Conservation (phyloP, 148 eudicot species). For the Rhododendron mucronatum region DNA sequence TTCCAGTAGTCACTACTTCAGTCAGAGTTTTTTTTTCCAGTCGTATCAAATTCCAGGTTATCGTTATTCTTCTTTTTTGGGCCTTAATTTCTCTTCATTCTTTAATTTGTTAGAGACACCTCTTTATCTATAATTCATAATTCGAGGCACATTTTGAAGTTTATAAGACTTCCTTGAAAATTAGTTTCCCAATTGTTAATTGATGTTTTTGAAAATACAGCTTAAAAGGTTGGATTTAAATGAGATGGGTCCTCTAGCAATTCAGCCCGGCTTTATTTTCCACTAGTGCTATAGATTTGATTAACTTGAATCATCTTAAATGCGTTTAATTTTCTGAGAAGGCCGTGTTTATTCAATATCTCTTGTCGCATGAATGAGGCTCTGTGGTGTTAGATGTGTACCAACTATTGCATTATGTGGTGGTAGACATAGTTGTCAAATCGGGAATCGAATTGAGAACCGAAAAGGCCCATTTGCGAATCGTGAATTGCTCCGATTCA, state of each 20-base stretch:
- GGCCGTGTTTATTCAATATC: not conserved
- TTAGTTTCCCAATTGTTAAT: not conserved
- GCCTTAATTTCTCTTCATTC: not conserved
- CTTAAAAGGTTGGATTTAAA: not conserved
- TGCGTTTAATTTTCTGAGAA: not conserved
- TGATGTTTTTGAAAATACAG: not conserved
- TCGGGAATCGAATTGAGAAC: too few relatives aligned
- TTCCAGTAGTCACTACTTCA: conserved; percentile 75
- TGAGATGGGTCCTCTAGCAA: not conserved
- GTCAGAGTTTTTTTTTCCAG: conserved; percentile 48
- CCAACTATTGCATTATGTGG: not conserved
- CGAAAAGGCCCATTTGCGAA: too few relatives aligned
- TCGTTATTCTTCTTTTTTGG: not conserved
- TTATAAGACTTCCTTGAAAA: not conserved
- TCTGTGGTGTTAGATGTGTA: too few relatives aligned
- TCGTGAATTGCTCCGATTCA: too few relatives aligned
- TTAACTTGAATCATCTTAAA: not conserved
- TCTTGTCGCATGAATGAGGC: not conserved
- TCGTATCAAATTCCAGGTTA: conserved; percentile 65
- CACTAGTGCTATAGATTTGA: not conserved
- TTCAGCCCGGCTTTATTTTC: not conserved
- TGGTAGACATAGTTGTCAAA: too few relatives aligned
- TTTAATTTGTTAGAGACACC: not conserved
- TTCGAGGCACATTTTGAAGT: not conserved
- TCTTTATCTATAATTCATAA: not conserved